These are phyloP conservation scores for Amniculicola lignicola DNA, from an alignment of 495 filamentous ascomycete species.

Conservation along the genomic window DNA sequence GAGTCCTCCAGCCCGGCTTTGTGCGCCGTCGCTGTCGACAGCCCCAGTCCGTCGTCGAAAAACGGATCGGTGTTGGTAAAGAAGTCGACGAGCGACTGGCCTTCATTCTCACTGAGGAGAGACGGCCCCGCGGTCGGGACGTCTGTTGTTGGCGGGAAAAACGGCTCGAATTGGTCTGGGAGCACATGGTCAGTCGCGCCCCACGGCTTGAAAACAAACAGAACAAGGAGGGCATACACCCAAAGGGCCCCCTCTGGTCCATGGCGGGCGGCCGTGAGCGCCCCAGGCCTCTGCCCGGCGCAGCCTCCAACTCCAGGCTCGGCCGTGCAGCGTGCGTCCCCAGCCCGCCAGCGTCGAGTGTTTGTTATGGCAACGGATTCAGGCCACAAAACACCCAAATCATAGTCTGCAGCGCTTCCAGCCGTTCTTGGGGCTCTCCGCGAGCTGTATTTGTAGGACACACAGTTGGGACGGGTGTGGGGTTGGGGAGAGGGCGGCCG, in stretches of 20 bases:
- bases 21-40: background rate
- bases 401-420: too few species aligned
- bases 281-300: conserved; percentile 8
- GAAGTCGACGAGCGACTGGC: conserved; percentile 19
- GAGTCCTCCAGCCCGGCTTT: conserved; percentile 11
- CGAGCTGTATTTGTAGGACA: too few species aligned
- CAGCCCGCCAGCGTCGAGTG: conserved; percentile 23
- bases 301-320: conserved; percentile 23
- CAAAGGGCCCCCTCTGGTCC: conserved; percentile 29
- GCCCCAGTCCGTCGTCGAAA: background rate
- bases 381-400: too few species aligned
- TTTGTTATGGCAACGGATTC: too few species aligned
- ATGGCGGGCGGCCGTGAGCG: conserved; percentile 20
- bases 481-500: too few species aligned
- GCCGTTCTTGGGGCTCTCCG: too few species aligned
- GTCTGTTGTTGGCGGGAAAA: too few species aligned
- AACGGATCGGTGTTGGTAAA: conserved; percentile 17
- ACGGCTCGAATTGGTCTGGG: too few species aligned
- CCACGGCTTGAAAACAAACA: too few species aligned
- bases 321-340: conserved; percentile 15
- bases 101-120: conserved; percentile 23
- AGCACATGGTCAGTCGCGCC: too few species aligned
- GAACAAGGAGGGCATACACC: conserved; percentile 21
- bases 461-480: too few species aligned
- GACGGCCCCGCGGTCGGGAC: conserved; percentile 6